Conservation (phyloP, 2,329 filamentous ascomycete genomes). For the Diaporthe destruens region DNA sequence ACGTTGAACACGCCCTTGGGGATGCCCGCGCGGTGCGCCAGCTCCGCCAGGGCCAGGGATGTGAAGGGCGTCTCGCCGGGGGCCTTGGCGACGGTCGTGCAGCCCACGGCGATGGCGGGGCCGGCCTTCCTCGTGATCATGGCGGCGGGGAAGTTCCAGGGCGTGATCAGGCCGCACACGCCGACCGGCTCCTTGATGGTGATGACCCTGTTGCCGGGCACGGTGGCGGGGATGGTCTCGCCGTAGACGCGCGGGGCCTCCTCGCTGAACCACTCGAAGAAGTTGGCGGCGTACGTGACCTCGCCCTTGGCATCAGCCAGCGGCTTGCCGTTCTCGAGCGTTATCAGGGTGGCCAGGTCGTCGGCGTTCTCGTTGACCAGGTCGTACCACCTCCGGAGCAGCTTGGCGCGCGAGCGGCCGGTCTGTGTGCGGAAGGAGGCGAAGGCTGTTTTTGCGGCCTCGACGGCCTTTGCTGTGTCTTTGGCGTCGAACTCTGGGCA, state of each 20-base stretch:
- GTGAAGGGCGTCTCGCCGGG: conserved; percentile 95
- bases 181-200: conserved; percentile 88
- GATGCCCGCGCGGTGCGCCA: conserved; percentile 87
- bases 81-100: conserved; percentile 92
- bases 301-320: conserved; percentile 80
- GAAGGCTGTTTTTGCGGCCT: conserved; percentile 83
- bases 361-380: conserved; percentile 82
- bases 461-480: conserved; percentile 85
- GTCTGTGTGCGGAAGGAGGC: conserved; percentile 77
- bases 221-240: conserved; percentile 77
- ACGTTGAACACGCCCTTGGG: conserved; percentile 93
- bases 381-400: conserved; percentile 86
- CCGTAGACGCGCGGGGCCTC: conserved; percentile 82
- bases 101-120: conserved; percentile 90
- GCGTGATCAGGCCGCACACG: conserved; percentile 85
- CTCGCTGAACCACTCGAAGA: conserved; percentile 86
- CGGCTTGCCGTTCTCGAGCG: conserved; percentile 92
- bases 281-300: conserved; percentile 78
- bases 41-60: conserved; percentile 86
- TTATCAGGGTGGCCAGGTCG: conserved; percentile 85
- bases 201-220: conserved; percentile 79
- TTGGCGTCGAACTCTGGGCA: conserved; percentile 85
- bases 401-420: conserved; percentile 78
- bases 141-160: conserved; percentile 88
- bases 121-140: conserved; percentile 81